A percentile compares a stretch with the other conserved stretches of the same genome.
These are phyloP conservation scores for Monosporozyma siamensis DNA, from an alignment of 805 yeast species.

Conservation along the genomic window DNA sequence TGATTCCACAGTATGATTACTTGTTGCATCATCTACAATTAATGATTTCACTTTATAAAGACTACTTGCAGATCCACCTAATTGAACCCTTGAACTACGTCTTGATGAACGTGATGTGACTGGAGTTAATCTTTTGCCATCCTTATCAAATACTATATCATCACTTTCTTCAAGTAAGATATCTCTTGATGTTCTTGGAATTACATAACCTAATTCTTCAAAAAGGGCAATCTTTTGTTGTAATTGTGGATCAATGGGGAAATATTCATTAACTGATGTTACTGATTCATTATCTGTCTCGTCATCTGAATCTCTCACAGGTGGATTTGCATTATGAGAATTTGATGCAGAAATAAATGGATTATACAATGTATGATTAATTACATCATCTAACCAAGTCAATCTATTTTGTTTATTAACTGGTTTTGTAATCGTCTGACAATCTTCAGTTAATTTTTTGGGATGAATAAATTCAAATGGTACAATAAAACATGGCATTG, in stretches of 20 bases:
- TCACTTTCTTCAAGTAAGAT: slow-evolving; percentile 6
- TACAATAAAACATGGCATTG: slow-evolving; percentile 23
- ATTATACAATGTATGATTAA: slow-evolving; percentile 17
- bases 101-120: slow-evolving; percentile 14
- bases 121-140: slow-evolving; percentile 10
- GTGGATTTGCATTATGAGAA: slow-evolving; percentile 3
- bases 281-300: slow-evolving; percentile 12
- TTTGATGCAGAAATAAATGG: slow-evolving; percentile 14
- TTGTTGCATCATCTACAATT: slow-evolving; percentile 13
- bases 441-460: slow-evolving; percentile 8
- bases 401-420: slow-evolving; percentile 6
- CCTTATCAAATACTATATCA: slow-evolving; percentile 7
- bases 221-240: slow-evolving; percentile 19
- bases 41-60: slow-evolving; percentile 28
- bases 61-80: slow-evolving; percentile 14
- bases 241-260: slow-evolving; percentile 22
- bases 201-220: slow-evolving; percentile 24
- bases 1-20: slow-evolving; percentile 3
- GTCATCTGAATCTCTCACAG: slow-evolving; percentile 1
- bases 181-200: slow-evolving; percentile 21
- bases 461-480: slow-evolving; percentile 30
- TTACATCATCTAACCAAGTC: slow-evolving; percentile 11
- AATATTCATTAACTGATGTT: slow-evolving; percentile 21
- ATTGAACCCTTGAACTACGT: slow-evolving; percentile 24
- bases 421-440: background rate